A percentile compares a stretch with the other conserved stretches of the same genome.
These are phyloP conservation scores for Inonotus hispidus DNA, from an alignment of 1,284 basidiomycete genomes.

Conservation along the genomic window DNA sequence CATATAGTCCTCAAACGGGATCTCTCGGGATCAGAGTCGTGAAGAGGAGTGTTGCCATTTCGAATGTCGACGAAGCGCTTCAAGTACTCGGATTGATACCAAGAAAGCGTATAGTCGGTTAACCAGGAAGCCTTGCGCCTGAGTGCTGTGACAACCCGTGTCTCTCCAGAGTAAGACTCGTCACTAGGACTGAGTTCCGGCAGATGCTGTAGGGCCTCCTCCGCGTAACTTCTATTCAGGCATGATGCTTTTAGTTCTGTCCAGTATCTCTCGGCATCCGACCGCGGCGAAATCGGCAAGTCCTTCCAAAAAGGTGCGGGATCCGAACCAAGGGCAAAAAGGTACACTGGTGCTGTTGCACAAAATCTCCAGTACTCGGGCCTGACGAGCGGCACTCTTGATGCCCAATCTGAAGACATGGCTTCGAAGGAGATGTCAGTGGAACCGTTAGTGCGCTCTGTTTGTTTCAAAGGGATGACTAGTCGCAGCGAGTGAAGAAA, in stretches of 20 bases:
- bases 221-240: constrained; percentile 29
- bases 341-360: constrained; percentile 43
- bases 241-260: constrained; percentile 44
- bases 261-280: constrained; percentile 51
- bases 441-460: constrained; percentile 33
- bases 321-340: constrained; percentile 49
- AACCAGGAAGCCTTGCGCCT: constrained; percentile 52
- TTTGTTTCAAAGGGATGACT: constrained; percentile 47
- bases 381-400: constrained; percentile 34
- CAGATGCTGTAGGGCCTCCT: constrained; percentile 19
- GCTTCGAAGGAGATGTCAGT: constrained; percentile 40
- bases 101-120: constrained; percentile 53
- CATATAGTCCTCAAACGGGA: constrained; percentile 41
- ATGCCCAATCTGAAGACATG: constrained; percentile 24
- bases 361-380: constrained; percentile 61
- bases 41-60: constrained; percentile 44
- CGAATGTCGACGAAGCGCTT: constrained; percentile 41
- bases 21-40: constrained; percentile 38
- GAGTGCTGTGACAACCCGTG: constrained; percentile 40
- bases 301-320: constrained; percentile 52
- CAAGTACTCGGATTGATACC: constrained; percentile 63
- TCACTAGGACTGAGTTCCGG: constrained; percentile 23
- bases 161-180: constrained; percentile 17
- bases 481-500: constrained; percentile 48
- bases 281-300: constrained; percentile 32